phyloP scores from a whole-genome alignment of 441 rosid genomes.

The Populus trichocarpa region DNA sequence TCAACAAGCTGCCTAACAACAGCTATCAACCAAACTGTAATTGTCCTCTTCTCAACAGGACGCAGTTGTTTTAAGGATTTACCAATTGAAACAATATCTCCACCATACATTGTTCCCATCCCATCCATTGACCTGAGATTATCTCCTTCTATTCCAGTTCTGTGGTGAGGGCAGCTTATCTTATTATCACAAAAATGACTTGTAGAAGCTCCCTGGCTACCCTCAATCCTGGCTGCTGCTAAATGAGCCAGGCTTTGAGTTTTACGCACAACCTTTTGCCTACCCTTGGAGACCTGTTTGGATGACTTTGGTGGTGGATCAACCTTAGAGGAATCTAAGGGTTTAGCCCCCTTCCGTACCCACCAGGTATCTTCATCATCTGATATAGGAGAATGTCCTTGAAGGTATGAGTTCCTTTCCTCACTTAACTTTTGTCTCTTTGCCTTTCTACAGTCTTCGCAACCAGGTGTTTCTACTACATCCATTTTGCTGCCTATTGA shows the following conservation, averaged over 20 bases:
- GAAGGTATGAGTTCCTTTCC: constrained; percentile 62
- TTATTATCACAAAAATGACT: constrained; percentile 93
- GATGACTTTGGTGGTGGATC: constrained; percentile 63
- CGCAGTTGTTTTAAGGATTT: constrained; percentile 75
- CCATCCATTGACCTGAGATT: constrained; percentile 53
- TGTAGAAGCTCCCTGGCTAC: constrained; percentile 98
- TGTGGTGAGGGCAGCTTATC: constrained; percentile 44
- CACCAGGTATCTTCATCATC: constrained; percentile 99
- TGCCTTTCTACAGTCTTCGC: constrained; percentile 89
- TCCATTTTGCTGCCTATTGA: constrained; percentile 55
- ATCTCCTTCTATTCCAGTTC: constrained; percentile 41
- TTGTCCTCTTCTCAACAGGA: constrained; percentile 73
- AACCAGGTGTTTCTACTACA: constrained; percentile 64
- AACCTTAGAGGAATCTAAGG: constrained; percentile 53
- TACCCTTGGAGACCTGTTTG: constrained; percentile 76
- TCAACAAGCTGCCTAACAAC: constrained; percentile 79
- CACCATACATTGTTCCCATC: constrained; percentile 38
- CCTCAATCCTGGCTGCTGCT: constrained; percentile 95
- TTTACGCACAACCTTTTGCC: constrained; percentile 87
- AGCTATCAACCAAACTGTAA: constrained; percentile 76
- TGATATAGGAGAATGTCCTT: constrained; percentile 67
- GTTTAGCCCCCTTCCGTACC: constrained; percentile 73
- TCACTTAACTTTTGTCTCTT: constrained; percentile 76
- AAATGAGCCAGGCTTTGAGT: constrained; percentile 92
- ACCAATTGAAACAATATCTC: constrained; percentile 71